Conservation (phyloP, 2,329 filamentous ascomycete genomes). For the Exophiala lecanii-corni region DNA sequence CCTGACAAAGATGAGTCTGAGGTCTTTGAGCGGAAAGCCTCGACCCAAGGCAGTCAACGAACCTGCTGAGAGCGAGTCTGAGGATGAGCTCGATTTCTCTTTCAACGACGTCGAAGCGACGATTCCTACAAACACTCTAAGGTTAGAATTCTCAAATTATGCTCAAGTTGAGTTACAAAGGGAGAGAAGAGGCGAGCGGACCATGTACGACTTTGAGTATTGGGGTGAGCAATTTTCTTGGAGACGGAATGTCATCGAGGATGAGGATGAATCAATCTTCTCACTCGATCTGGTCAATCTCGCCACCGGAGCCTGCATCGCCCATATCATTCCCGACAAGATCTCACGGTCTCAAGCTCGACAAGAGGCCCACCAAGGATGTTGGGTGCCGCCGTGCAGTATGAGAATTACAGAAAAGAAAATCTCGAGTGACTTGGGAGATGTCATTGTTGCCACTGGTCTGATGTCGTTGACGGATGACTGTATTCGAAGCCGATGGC, state of each 20-base stretch:
- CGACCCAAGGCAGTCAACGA: conserved; percentile 58
- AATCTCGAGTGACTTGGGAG: conserved; percentile 52
- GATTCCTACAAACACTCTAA: conserved; percentile 67
- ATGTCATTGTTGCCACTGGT: conserved; percentile 84
- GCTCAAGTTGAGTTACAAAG: conserved; percentile 75
- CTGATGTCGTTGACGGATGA: conserved; percentile 86
- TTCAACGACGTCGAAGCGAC: conserved; percentile 23
- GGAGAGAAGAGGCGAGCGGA: conserved; percentile 60
- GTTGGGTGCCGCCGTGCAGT: conserved; percentile 85
- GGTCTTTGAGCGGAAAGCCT: conserved; percentile 46
- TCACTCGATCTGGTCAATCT: conserved; percentile 76
- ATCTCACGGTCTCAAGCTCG: conserved; percentile 65
- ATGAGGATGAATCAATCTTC: conserved; percentile 58
- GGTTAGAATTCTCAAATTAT: conserved; percentile 96
- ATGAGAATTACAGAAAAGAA: conserved; percentile 80
- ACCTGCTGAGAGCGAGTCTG: conserved; percentile 38
- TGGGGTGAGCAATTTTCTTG: conserved; percentile 85
- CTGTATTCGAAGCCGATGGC: conserved; percentile 77
- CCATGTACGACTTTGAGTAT: conserved; percentile 87
- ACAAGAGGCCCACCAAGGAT: conserved; percentile 71
- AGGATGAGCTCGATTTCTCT: conserved; percentile 17
- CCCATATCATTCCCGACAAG: conserved; percentile 78
- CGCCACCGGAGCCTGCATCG: conserved; percentile 61
- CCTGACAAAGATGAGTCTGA: conserved; percentile 52
- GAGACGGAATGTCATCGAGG: conserved; percentile 68